These are phyloP conservation scores for thale cress (Arabidopsis thaliana) DNA, from an alignment of 345 rosid genomes.

Conservation along the genomic window DNA sequence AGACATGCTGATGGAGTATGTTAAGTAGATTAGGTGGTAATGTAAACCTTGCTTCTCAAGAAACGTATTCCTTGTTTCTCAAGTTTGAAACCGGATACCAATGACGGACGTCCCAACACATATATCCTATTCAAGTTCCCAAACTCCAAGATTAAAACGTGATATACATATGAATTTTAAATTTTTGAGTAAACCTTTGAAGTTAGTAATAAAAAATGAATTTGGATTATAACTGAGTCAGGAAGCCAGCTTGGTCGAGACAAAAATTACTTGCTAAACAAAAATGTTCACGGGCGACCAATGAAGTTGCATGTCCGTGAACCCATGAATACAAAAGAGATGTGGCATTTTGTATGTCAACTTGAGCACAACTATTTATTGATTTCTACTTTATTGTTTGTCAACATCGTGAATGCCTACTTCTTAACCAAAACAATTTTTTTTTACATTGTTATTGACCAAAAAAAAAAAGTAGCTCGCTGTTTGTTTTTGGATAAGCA, in stretches of 20 bases:
- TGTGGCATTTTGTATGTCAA: constrained; percentile 22
- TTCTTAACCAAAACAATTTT: constrained; percentile 20
- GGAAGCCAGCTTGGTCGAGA: constrained; percentile 32
- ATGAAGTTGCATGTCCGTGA: constrained; percentile 42
- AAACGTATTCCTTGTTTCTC: constrained; percentile 14
- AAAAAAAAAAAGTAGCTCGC: background rate
- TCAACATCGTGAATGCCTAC: constrained; percentile 29
- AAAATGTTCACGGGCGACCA: constrained; percentile 42
- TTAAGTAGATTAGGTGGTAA: background rate
- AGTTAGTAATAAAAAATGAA: background rate
- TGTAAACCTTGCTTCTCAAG: background rate
- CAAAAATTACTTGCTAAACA: constrained; percentile 28
- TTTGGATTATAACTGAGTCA: constrained; percentile 22
- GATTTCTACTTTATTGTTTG: constrained; percentile 7
- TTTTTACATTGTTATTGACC: background rate
- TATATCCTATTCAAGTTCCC: background rate
- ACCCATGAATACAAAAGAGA: constrained; percentile 34
- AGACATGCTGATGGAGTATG: background rate
- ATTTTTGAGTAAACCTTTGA: background rate
- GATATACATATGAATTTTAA: background rate
- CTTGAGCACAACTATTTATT: background rate
- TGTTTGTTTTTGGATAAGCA: background rate
- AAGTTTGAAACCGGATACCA: background rate
- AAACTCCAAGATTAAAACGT: background rate
- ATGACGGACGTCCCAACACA: background rate